phyloP scores from a whole-genome alignment of 768 basidiomycete species.

The Cubamyces lactineus region DNA sequence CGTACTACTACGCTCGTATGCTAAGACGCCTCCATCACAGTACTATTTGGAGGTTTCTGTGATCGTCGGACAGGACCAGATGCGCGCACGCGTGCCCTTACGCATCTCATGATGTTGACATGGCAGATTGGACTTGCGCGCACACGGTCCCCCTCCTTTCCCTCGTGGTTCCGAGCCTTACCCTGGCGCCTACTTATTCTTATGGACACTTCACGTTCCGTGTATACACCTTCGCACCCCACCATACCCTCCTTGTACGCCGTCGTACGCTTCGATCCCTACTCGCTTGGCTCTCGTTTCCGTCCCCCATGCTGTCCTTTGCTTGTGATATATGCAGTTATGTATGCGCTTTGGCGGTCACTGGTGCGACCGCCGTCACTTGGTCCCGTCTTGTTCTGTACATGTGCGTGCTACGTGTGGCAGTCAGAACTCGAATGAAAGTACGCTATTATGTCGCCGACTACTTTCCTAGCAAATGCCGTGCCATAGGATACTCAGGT shows the following conservation, averaged over 20 bases:
- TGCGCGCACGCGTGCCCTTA: slow-evolving; percentile 65
- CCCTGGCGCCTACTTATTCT: neutral
- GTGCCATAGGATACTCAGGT: too few species aligned
- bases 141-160: neutral
- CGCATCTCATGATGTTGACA: slow-evolving; percentile 48
- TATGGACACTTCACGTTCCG: slow-evolving; percentile 4
- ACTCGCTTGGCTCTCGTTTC: slow-evolving; percentile 21
- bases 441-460: neutral
- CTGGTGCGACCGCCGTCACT: neutral
- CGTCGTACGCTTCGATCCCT: slow-evolving; percentile 17
- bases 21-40: slow-evolving; percentile 39
- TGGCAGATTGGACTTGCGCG: neutral
- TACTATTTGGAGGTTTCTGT: slow-evolving; percentile 78
- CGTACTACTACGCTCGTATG: neutral
- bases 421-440: neutral
- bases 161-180: neutral
- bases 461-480: too few species aligned
- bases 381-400: neutral
- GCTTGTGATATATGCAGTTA: slow-evolving; percentile 14
- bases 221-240: slow-evolving; percentile 8
- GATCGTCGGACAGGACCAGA: slow-evolving; percentile 61
- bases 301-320: slow-evolving; percentile 16
- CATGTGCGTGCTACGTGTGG: neutral
- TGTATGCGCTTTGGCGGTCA: neutral
- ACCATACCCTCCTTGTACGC: slow-evolving; percentile 10